phyloP scores from a whole-genome alignment of 306 rosid species.

The Cucurbita argyrosperma region DNA sequence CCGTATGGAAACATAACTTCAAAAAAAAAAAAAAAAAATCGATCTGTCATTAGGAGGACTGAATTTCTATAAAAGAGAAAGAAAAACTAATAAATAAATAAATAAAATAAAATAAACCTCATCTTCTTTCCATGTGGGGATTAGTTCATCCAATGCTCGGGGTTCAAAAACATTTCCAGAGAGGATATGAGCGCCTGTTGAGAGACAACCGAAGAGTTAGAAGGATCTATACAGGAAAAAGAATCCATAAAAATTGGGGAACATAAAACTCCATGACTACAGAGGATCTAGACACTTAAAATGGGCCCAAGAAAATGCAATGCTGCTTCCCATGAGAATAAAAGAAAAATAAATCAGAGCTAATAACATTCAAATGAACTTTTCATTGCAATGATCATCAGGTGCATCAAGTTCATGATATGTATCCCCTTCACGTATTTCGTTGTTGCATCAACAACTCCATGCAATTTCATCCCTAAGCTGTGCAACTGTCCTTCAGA shows the following conservation, averaged over 20 bases:
- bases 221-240: background rate
- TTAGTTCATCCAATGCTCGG: slow-evolving; percentile 73
- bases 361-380: slow-evolving; percentile 1
- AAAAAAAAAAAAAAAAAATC: background rate
- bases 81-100: too few relatives aligned
- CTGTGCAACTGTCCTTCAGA: background rate
- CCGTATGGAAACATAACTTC: background rate
- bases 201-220: background rate
- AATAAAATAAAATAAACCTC: slow-evolving; percentile 28
- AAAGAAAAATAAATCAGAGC: background rate
- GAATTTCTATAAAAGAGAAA: background rate
- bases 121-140: slow-evolving; percentile 72
- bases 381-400: background rate
- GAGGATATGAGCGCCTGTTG: slow-evolving; percentile 71
- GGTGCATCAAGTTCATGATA: background rate
- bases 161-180: slow-evolving; percentile 95
- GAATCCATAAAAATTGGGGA: background rate
- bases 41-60: background rate
- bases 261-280: background rate
- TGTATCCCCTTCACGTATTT: background rate
- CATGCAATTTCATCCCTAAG: background rate
- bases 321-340: background rate
- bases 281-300: background rate
- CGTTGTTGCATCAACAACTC: background rate
- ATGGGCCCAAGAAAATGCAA: background rate